These are phyloP conservation scores for Aspergillus niger DNA, from an alignment of 2,329 filamentous ascomycete genomes.

Conservation along the genomic window DNA sequence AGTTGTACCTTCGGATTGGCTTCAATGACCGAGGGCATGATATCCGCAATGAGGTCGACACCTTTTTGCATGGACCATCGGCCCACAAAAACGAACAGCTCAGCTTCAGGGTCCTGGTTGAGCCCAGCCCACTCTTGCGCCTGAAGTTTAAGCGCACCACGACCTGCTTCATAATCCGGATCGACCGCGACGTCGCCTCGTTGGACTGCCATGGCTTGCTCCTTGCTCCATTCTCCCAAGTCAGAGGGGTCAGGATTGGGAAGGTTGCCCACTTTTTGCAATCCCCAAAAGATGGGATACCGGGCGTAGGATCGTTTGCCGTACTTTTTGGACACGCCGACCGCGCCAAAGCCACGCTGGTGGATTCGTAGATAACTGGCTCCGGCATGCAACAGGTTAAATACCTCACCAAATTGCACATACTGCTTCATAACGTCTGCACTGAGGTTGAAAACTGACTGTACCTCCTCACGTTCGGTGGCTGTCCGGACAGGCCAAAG, in stretches of 20 bases:
- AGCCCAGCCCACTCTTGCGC: constrained; percentile 69
- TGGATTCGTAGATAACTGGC: constrained; percentile 66
- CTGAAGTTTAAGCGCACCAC: constrained; percentile 57
- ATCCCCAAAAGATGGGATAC: constrained; percentile 69
- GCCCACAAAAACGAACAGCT: constrained; percentile 68
- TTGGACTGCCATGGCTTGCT: constrained; percentile 52
- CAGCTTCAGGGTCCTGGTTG: constrained; percentile 60
- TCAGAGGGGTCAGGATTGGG: constrained; percentile 67
- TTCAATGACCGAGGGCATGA: constrained; percentile 65
- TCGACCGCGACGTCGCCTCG: constrained; percentile 54
- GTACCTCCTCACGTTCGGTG: constrained; percentile 63
- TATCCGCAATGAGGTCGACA: constrained; percentile 67
- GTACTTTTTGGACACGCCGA: constrained; percentile 68
- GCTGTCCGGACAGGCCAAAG: constrained; percentile 66
- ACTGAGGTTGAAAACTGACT: constrained; percentile 63
- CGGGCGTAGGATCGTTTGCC: constrained; percentile 66
- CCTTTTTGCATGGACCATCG: constrained; percentile 70
- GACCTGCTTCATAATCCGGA: constrained; percentile 53
- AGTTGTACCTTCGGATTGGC: constrained; percentile 61
- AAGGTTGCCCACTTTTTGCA: constrained; percentile 61
- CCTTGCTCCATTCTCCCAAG: constrained; percentile 55
- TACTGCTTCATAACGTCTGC: constrained; percentile 59
- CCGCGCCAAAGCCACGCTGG: constrained; percentile 66
- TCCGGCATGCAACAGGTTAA: constrained; percentile 66
- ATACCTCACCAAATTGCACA: constrained; percentile 67